Conservation (phyloP, 257 asterid species). For the Parsonsia alboflavescens region DNA sequence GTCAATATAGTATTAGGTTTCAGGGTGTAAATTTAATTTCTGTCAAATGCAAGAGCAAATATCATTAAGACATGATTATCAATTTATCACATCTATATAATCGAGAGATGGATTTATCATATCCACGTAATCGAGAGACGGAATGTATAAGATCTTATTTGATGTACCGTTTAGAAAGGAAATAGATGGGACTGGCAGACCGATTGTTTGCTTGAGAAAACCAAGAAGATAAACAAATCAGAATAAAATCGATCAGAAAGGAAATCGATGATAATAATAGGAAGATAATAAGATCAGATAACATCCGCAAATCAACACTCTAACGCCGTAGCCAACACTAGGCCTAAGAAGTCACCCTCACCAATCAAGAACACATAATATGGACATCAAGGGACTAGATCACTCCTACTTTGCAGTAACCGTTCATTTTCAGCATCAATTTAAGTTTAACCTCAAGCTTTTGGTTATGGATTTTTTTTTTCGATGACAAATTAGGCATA, state of each 20-base stretch:
- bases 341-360: not conserved
- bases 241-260: not conserved
- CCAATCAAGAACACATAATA: not conserved
- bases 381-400: not conserved
- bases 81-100: no score
- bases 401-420: not conserved
- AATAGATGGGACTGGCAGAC: not conserved
- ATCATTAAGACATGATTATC: no score
- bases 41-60: no score
- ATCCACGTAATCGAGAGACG: no score
- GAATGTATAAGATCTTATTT: no score
- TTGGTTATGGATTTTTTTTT: not conserved
- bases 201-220: not conserved
- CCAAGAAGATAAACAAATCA: not conserved
- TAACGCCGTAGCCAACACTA: not conserved
- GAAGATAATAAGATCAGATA: not conserved
- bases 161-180: not conserved
- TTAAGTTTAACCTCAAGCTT: not conserved
- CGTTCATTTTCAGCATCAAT: not conserved
- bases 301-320: not conserved
- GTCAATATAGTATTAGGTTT: no score
- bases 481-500: not conserved
- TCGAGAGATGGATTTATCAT: no score
- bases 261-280: not conserved
- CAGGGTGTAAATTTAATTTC: no score